These are phyloP conservation scores for Mycena floridula DNA, from an alignment of 768 basidiomycete species.

Conservation along the genomic window DNA sequence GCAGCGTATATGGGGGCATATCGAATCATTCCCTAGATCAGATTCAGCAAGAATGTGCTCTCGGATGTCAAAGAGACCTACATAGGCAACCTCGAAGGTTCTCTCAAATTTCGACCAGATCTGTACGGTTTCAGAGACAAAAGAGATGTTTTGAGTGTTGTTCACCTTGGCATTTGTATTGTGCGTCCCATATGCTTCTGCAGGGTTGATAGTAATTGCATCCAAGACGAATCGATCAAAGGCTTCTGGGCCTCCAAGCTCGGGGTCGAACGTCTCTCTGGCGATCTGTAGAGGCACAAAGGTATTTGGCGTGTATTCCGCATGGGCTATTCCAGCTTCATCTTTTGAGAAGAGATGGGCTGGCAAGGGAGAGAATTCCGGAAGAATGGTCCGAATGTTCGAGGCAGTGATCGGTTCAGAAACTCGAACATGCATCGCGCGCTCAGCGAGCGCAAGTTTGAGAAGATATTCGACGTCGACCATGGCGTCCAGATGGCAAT, in stretches of 20 bases:
- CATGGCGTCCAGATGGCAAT: conserved; percentile 69
- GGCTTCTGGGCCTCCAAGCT: conserved; percentile 53
- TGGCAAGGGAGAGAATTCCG: conserved; percentile 49
- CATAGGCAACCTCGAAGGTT: conserved; percentile 43
- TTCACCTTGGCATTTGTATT: conserved; percentile 66
- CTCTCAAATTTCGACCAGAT: conserved; percentile 72
- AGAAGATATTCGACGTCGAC: conserved; percentile 51
- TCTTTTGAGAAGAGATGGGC: conserved; percentile 20
- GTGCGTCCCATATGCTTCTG: conserved; percentile 67
- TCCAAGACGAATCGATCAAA: conserved; percentile 65
- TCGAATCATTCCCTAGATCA: conserved; percentile 32
- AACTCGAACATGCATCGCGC: conserved; percentile 54
- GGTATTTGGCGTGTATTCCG: conserved; percentile 32
- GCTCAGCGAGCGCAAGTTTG: conserved; percentile 47
- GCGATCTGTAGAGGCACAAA: conserved; percentile 58
- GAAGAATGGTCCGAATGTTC: conserved; percentile 39
- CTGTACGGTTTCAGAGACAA: too few relatives aligned
- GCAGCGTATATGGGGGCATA: conserved; percentile 53
- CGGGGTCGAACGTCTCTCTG: conserved; percentile 40
- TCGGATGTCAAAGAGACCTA: too few relatives aligned
- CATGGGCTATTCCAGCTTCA: conserved; percentile 30
- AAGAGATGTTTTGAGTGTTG: background rate
- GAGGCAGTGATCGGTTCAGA: conserved; percentile 29
- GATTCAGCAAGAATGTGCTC: too few relatives aligned
- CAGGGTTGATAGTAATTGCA: conserved; percentile 60